Base-by-base conservation (phyloP, 768 basidiomycete genomes). In the Mycena maculata region DNA sequence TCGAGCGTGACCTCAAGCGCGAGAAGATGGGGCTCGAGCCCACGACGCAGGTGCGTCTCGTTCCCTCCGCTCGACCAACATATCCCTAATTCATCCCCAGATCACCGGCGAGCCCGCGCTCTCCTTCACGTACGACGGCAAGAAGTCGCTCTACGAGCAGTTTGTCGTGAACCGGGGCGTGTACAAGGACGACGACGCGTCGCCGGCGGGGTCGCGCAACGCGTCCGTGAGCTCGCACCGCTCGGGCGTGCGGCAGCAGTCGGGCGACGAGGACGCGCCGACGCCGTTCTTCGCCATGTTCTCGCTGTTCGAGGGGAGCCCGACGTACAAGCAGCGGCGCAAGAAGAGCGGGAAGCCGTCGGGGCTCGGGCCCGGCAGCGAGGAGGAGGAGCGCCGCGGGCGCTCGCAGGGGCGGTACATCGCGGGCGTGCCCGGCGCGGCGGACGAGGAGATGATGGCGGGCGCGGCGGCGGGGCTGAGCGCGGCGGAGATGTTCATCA, bases 1-100 rank as follows among this genome's bases (percentile, higher is more conserved):
- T 98, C 52, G 96, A 98, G 77, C 92, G 96, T 52, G 96, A 98
- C 77, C 88, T 98, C 62, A 98, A 97, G 82, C 88, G 96, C 33
- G 96, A 98, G 79, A 97, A 96, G 80, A 91, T 92, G 84, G 93
- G 93, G 0, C 84, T 87, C 44, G 94, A 95, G 75, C 87, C 95
- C 1, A 97, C 96, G 2, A 97, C 96, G 2, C 75, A 82, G 85
- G 72, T 68, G 42, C 16, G 58, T 54, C 16, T 53, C 28, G 12
- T 8, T 15, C 38, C n/a, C 7, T 33, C 20, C 25, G n/a, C 30
- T 23, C 54, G 41, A 1, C 33, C n/a, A n/a, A 1, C 22, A n/a
- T 28, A 10, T 22, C 36, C 8, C 55, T 67, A 8, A 42, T 7
- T 13, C 44, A 6, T 44, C 33, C 1, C 49, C 10, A 68, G 68